Percentiles rank a stretch among this genome's conserved stretches.
Evolutionary conservation across 1,139 yeast genomes (phyloP).

Genomic region (Yamadazyma diospyri): DNA sequence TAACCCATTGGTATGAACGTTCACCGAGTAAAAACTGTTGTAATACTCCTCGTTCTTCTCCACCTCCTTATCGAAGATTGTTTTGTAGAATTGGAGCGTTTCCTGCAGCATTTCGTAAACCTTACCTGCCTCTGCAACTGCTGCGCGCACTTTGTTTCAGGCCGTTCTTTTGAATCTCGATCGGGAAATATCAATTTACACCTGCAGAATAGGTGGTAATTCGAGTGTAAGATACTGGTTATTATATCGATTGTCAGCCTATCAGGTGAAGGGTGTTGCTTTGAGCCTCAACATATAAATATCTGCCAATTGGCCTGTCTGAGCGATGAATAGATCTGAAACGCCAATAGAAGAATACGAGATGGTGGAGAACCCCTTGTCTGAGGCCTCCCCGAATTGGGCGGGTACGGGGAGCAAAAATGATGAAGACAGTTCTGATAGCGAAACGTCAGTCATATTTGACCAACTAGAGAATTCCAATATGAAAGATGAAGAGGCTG

Average conservation of each 20-base stretch:
- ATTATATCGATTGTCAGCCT: too few relatives aligned
- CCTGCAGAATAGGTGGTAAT: background rate
- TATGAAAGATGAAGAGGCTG: conserved; percentile 11
- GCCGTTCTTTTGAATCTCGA: conserved; percentile 7
- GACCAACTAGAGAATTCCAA: conserved; percentile 16
- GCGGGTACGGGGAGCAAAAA: background rate
- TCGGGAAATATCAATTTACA: conserved; percentile 5
- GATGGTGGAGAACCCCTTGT: conserved; percentile 13
- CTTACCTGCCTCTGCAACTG: too few relatives aligned
- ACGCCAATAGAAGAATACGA: conserved; percentile 13
- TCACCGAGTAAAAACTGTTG: conserved; percentile 23
- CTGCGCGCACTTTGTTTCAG: conserved; percentile 6
- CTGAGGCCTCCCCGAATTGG: background rate
- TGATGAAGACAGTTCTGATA: conserved; percentile 11
- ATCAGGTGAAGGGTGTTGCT: too few relatives aligned
- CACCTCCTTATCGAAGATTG: conserved; percentile 21
- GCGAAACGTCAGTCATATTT: conserved; percentile 27
- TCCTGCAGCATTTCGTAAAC: conserved; percentile 5
- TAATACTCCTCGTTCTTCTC: conserved; percentile 22
- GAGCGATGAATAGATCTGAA: background rate
- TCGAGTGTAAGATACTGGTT: too few relatives aligned
- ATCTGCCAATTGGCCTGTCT: background rate
- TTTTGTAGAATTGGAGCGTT: conserved; percentile 19
- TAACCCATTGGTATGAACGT: conserved; percentile 24
- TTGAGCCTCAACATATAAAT: too few relatives aligned